Evolutionary conservation across 805 yeast genomes (phyloP).

Genomic region (Sporopachydermia lactativora): DNA sequence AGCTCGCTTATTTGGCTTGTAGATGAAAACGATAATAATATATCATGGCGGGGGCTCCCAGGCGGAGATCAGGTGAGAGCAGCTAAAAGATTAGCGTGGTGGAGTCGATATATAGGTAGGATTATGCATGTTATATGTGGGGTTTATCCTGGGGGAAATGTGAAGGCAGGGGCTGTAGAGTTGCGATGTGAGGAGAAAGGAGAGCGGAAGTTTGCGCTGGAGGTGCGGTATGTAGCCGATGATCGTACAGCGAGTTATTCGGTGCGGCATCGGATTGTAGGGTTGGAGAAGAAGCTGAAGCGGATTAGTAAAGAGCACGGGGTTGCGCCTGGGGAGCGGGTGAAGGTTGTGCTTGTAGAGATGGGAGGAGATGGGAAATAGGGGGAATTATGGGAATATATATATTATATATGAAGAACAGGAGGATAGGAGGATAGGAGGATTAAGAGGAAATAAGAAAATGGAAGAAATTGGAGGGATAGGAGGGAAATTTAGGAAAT

Average conservation of each 20-base stretch:
- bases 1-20: conserved; percentile 11
- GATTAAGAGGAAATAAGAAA: conserved; percentile 21
- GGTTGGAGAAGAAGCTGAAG: conserved; percentile 45
- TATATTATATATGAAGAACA: not conserved
- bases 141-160: conserved; percentile 70
- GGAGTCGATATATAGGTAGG: conserved; percentile 63
- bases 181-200: conserved; percentile 21
- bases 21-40: conserved; percentile 17
- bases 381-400: not conserved
- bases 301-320: conserved; percentile 28
- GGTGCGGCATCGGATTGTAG: conserved; percentile 42
- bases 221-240: conserved; percentile 32
- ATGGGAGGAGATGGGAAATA: not conserved
- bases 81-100: conserved; percentile 36
- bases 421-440: not conserved
- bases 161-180: conserved; percentile 42
- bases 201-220: conserved; percentile 24
- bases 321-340: conserved; percentile 8
- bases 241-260: conserved; percentile 46
- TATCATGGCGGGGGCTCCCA: conserved; percentile 13
- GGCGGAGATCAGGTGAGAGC: conserved; percentile 13
- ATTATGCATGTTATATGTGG: conserved; percentile 70
- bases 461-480: too few species aligned
- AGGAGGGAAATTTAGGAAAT: too few species aligned
- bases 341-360: conserved; percentile 8